Conservation (phyloP, 225 moss, liverwort and hornwort genomes). For the Physcomitrellopsis africana region DNA sequence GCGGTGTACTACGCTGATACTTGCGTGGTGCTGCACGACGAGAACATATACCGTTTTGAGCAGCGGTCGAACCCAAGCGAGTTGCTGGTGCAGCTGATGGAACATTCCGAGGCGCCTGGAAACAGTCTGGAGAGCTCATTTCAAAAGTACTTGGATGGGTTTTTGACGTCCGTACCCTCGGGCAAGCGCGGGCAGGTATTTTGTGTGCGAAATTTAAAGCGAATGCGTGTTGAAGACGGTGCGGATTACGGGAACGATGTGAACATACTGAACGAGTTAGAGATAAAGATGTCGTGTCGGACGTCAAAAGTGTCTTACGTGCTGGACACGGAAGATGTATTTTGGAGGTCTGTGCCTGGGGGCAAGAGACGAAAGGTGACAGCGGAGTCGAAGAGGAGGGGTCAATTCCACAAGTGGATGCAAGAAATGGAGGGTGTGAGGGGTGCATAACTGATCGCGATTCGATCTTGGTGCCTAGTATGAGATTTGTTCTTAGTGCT, state of each 20-base stretch:
- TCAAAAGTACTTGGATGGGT: constrained; percentile 76
- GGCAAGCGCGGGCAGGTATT: constrained; percentile 53
- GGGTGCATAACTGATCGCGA: no score
- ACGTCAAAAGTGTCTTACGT: constrained; percentile 90
- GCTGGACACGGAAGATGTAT: constrained; percentile 78
- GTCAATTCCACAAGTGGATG: no score
- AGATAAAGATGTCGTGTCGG: constrained; percentile 85
- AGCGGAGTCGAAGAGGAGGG: not conserved
- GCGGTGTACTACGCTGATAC: constrained; percentile 83
- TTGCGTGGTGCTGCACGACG: constrained; percentile 73
- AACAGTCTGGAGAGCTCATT: constrained; percentile 66
- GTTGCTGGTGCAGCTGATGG: constrained; percentile 85
- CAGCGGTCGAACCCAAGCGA: constrained; percentile 70
- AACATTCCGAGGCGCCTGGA: constrained; percentile 52
- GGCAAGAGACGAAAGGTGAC: no score
- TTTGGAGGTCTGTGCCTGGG: constrained; percentile 37
- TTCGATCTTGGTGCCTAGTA: no score
- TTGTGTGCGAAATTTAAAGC: constrained; percentile 59
- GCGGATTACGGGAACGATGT: constrained; percentile 55
- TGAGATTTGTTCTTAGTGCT: no score
- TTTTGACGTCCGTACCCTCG: constrained; percentile 51
- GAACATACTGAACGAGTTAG: constrained; percentile 75
- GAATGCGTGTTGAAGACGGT: constrained; percentile 43
- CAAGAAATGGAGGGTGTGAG: not conserved
- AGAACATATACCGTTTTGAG: constrained; percentile 88